phyloP scores from a whole-genome alignment of 2,329 filamentous ascomycete genomes.

The Nemania sp. region DNA sequence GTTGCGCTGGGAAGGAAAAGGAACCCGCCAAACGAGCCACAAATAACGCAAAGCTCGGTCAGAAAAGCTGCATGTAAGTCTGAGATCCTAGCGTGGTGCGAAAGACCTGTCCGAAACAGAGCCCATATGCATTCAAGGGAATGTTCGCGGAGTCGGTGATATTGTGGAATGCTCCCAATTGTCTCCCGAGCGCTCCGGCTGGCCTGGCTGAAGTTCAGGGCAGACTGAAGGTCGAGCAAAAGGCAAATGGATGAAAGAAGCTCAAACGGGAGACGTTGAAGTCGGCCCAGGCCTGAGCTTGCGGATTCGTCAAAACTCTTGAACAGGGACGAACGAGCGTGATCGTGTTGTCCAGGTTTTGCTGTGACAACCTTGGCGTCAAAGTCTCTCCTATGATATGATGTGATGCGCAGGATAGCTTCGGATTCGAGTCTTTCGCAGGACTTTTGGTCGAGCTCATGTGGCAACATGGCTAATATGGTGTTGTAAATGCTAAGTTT shows the following conservation, averaged over 20 bases:
- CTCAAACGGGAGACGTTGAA: conserved; percentile 8
- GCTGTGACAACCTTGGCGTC: conserved; percentile 6
- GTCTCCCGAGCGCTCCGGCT: conserved; percentile 2
- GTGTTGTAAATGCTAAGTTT: conserved; percentile 6
- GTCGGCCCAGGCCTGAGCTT: conserved; percentile 5
- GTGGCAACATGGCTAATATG: conserved; percentile 8
- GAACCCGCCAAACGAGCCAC: conserved; percentile 9
- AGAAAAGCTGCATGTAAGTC: neutral
- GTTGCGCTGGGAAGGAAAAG: conserved; percentile 5
- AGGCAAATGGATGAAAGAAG: conserved; percentile 11
- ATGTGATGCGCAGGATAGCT: conserved; percentile 7
- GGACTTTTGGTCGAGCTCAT: conserved; percentile 8
- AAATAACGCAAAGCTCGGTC: conserved; percentile 2
- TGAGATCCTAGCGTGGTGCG: conserved; percentile 1
- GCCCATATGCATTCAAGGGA: conserved; percentile 1
- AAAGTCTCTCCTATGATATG: conserved; percentile 9
- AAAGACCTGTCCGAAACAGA: neutral
- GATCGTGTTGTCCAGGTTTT: conserved; percentile 7
- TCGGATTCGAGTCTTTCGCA: conserved; percentile 8
- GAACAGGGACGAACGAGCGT: conserved; percentile 7
- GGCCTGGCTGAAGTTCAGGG: neutral
- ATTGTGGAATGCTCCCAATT: conserved; percentile 1
- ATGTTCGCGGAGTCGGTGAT: conserved; percentile 1
- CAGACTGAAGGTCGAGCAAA: conserved; percentile 2
- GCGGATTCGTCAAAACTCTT: conserved; percentile 6